Base-by-base conservation (phyloP, 148 eudicot genomes). In the Rhododendron mucronatum region DNA sequence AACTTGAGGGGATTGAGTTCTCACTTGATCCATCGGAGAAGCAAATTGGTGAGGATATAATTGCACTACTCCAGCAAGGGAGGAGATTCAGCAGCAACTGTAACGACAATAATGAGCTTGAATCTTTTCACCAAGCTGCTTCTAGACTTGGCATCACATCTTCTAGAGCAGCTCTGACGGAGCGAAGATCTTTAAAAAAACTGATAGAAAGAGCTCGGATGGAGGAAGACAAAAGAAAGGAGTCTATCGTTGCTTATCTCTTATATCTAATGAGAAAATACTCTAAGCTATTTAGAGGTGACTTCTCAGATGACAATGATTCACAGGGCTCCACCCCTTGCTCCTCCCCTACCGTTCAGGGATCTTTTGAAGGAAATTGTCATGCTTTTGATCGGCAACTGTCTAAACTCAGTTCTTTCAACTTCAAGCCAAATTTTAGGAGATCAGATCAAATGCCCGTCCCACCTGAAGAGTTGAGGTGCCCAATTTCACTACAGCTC, bases 311-410 rank as follows among this genome's bases (percentile, higher is more conserved):
- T 87, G 99, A 97, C 89, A 94, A 94, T 85, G 99, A 97, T 87
- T 97, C 99, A 85, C 99, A 95, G 89, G 98, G 99, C 16, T 97
- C 99, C 61, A 93, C 98, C 20, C 99, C 99, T 85, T 97, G 99
- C 90, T 95, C 99, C 57, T 97, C 99, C 57, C 99, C 99, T 11
- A 94, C 99, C n/a, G 91, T 97, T 45, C 93, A 91, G 78, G 98
- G 93, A 81, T 90, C 92, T 86, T 90, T 92, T 14, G 96, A 69
- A 69, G 75, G 75, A 86, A 83, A 89, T 83, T 85, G 86, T 80
- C 93, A 87, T 74, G 91, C 94, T 37, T 94, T 97, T 87, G 98
- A 95, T 65, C 87, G 93, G 18, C 98, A 97, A 79, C 85, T 95
- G 6, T 94, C 95, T 5, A 97, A 97, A 87, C 90, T 95, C 35